Conservation (phyloP, 352 stramenopile species). For the Halophytophthora polymorphica region DNA sequence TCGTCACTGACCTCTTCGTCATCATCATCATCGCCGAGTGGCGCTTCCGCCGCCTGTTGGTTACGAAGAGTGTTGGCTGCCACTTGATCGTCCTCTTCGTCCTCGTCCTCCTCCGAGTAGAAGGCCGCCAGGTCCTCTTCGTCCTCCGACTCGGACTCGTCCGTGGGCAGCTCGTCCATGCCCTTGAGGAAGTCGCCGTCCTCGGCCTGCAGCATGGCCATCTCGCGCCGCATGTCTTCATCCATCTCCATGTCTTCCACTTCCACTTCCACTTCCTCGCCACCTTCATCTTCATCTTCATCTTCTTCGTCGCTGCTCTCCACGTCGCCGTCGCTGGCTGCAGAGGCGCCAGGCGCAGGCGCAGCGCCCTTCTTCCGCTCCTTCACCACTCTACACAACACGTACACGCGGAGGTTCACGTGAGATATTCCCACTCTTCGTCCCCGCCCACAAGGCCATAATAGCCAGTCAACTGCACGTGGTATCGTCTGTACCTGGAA, state of each 20-base stretch:
- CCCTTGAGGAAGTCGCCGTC: slow-evolving; percentile 80
- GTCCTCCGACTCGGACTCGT: slow-evolving; percentile 73
- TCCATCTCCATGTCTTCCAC: slow-evolving; percentile 65
- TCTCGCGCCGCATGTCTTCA: slow-evolving; percentile 73
- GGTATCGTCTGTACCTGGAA: slow-evolving; percentile 61
- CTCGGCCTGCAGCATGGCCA: slow-evolving; percentile 72
- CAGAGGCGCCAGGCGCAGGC: slow-evolving; percentile 1
- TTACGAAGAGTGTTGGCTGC: too few relatives aligned
- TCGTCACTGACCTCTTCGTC: slow-evolving; percentile 11
- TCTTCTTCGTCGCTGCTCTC: slow-evolving; percentile 22
- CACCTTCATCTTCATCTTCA: slow-evolving; percentile 20
- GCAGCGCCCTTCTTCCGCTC: slow-evolving; percentile 23
- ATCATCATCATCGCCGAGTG: slow-evolving; percentile 17
- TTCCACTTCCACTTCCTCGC: slow-evolving; percentile 21
- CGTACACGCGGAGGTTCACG: slow-evolving; percentile 1
- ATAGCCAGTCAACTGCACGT: too few relatives aligned
- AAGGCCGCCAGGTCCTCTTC: slow-evolving; percentile 65
- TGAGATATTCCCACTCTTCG: neutral
- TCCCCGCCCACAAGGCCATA: too few relatives aligned
- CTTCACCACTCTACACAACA: slow-evolving; percentile 55
- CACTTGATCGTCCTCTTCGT: slow-evolving; percentile 23
- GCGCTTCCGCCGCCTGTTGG: too few relatives aligned
- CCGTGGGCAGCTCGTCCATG: slow-evolving; percentile 82
- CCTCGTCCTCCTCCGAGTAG: slow-evolving; percentile 61
- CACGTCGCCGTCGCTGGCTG: slow-evolving; percentile 14